These are phyloP conservation scores for Colletotrichum graminicola DNA, from an alignment of 2,329 filamentous ascomycete species.

Conservation along the genomic window DNA sequence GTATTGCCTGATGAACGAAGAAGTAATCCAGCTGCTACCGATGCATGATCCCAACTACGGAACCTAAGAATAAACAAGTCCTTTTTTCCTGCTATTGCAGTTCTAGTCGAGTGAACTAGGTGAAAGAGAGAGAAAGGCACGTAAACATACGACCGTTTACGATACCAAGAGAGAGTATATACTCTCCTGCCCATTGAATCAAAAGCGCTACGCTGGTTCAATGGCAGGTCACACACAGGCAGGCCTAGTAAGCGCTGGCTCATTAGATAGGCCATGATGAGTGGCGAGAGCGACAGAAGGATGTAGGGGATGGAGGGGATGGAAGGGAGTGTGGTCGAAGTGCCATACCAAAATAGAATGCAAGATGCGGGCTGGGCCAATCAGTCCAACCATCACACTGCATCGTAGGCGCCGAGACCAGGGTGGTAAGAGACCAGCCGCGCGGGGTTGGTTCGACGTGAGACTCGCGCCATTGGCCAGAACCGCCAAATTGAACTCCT, in stretches of 20 bases:
- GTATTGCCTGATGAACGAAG: slow-evolving; percentile 26
- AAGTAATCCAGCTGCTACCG: slow-evolving; percentile 32
- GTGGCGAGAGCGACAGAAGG: slow-evolving; percentile 33
- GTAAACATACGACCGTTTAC: slow-evolving; percentile 21
- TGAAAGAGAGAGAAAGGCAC: slow-evolving; percentile 20
- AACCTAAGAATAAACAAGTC: slow-evolving; percentile 24
- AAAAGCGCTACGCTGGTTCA: slow-evolving; percentile 15
- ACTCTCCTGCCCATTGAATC: slow-evolving; percentile 25
- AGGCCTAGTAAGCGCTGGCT: slow-evolving; percentile 42
- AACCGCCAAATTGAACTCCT: slow-evolving; percentile 21
- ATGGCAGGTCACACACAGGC: slow-evolving; percentile 27
- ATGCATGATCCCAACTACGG: slow-evolving; percentile 37
- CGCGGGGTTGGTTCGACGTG: slow-evolving; percentile 41
- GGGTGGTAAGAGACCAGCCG: slow-evolving; percentile 38
- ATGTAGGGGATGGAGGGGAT: slow-evolving; percentile 40
- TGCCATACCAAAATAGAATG: slow-evolving; percentile 40
- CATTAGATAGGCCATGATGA: slow-evolving; percentile 28
- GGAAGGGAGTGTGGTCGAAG: slow-evolving; percentile 24
- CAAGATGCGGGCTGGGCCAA: slow-evolving; percentile 45
- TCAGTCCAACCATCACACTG: slow-evolving; percentile 50
- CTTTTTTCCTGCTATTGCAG: slow-evolving; percentile 20
- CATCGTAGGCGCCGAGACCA: slow-evolving; percentile 45
- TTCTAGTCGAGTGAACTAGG: slow-evolving; percentile 16
- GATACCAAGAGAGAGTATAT: slow-evolving; percentile 41
- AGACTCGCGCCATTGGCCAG: slow-evolving; percentile 33